These are phyloP conservation scores for Monotropa hypopitys DNA, from an alignment of 179 eudicot genomes.

Conservation along the genomic window DNA sequence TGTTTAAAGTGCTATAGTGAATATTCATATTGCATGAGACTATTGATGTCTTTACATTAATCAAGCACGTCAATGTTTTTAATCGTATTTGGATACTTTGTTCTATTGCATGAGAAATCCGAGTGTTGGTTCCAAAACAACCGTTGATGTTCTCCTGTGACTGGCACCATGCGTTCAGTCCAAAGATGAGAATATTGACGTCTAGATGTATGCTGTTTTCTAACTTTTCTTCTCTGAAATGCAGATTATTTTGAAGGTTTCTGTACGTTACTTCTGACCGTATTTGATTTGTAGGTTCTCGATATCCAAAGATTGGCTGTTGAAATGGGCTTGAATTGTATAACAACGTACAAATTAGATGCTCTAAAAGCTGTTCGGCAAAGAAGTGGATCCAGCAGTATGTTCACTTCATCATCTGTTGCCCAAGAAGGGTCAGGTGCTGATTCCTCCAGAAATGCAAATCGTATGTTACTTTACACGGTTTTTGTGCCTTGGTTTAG, in stretches of 20 bases:
- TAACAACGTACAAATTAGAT: slow-evolving; percentile 69
- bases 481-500: not conserved
- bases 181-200: not conserved
- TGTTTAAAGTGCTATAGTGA: not conserved
- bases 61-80: not conserved
- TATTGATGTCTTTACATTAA: not conserved
- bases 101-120: not conserved
- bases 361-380: slow-evolving; percentile 69
- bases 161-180: not conserved
- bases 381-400: slow-evolving; percentile 15
- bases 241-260: not conserved
- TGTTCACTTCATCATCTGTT: slow-evolving; percentile 4
- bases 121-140: not conserved
- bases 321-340: slow-evolving; percentile 75
- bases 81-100: not conserved
- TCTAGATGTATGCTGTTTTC: not conserved
- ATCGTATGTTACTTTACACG: slow-evolving; percentile 4
- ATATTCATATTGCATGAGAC: not conserved
- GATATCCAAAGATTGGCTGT: slow-evolving; percentile 66
- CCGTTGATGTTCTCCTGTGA: not conserved
- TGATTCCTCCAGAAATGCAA: not conserved
- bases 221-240: not conserved
- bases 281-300: slow-evolving; percentile 25
- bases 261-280: not conserved
- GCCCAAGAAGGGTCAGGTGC: slow-evolving; percentile 4